Percentiles rank a stretch among this genome's conserved stretches.
These are phyloP conservation scores for Saccharum officinarum DNA, from an alignment of 176 grass and related monocot species.

Conservation along the genomic window DNA sequence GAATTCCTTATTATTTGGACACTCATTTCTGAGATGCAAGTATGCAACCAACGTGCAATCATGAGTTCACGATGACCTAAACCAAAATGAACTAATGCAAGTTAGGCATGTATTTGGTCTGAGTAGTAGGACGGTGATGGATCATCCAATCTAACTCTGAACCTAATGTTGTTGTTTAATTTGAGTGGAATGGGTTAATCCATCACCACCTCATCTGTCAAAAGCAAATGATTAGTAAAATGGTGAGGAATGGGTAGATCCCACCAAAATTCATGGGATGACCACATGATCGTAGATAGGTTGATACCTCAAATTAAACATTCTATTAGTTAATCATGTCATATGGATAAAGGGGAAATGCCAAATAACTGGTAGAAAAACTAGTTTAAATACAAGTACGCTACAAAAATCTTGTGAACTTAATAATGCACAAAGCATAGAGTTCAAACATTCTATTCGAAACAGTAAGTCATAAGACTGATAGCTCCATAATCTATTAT, in stretches of 20 bases:
- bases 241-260: not conserved
- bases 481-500: not conserved
- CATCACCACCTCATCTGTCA: not conserved
- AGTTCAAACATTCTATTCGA: too few species aligned
- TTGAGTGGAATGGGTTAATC: not conserved
- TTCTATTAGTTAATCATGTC: not conserved
- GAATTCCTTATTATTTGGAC: not conserved
- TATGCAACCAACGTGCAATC: not conserved
- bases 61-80: not conserved
- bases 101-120: not conserved
- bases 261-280: not conserved
- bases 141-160: not conserved
- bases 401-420: not conserved
- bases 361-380: not conserved
- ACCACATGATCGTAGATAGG: not conserved
- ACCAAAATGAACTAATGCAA: not conserved
- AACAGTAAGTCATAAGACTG: not conserved
- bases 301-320: not conserved
- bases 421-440: not conserved
- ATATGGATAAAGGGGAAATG: not conserved
- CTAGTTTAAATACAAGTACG: not conserved
- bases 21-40: not conserved
- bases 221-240: not conserved
- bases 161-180: not conserved
- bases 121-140: not conserved